Percentiles rank a stretch among this genome's conserved stretches.
Conservation (phyloP, 2,329 filamentous ascomycete species). For the Albifimbria verrucaria region DNA sequence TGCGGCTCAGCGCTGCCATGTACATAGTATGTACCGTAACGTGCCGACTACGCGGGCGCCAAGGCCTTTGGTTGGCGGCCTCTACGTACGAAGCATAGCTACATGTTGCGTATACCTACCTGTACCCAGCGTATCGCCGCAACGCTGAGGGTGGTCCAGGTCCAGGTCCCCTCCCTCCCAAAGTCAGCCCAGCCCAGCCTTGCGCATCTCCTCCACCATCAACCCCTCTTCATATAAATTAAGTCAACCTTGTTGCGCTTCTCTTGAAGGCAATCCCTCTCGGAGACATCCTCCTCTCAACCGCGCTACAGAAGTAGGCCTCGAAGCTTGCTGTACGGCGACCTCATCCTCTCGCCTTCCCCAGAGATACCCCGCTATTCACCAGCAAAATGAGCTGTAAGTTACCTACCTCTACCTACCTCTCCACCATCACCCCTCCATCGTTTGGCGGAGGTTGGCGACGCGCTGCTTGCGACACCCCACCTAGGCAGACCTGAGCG, state of each 20-base stretch:
- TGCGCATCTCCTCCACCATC: not conserved
- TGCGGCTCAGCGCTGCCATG: too few relatives aligned
- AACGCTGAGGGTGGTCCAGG: too few relatives aligned
- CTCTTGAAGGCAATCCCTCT: not conserved
- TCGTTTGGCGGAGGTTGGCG: too few relatives aligned
- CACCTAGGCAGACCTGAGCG: not conserved
- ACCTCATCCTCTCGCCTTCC: not conserved
- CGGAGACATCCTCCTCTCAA: not conserved
- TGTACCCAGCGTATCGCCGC: not conserved
- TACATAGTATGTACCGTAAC: too few relatives aligned
- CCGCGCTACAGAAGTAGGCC: not conserved
- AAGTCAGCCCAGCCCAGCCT: not conserved
- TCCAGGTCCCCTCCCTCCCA: not conserved
- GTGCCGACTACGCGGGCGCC: too few relatives aligned
- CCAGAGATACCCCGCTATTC: slow-evolving; percentile 10
- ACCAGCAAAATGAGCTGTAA: slow-evolving; percentile 36
- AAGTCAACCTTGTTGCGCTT: not conserved
- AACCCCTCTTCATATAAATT: not conserved
- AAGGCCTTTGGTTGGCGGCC: too few relatives aligned
- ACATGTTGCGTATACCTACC: too few relatives aligned
- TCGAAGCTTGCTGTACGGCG: not conserved
- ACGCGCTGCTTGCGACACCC: not conserved
- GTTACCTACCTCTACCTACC: slow-evolving; percentile 13
- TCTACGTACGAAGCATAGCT: too few relatives aligned
- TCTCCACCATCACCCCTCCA: not conserved